Evolutionary conservation across 805 yeast species (phyloP).

Genomic region (Hermanozyma aechmeae): DNA sequence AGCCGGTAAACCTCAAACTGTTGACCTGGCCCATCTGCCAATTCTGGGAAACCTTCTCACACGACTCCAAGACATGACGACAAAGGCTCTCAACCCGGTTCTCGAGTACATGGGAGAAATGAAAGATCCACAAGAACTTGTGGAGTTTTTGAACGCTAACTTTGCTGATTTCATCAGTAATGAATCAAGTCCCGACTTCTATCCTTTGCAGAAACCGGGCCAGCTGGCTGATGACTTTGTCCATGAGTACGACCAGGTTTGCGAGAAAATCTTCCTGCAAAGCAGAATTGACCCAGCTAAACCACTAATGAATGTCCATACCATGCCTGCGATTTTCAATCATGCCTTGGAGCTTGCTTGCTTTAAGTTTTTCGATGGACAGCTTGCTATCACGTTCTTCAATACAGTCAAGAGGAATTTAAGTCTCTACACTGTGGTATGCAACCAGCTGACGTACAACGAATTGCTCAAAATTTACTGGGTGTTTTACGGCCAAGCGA

Average conservation of each 20-base stretch:
- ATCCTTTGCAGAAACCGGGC: too few relatives aligned
- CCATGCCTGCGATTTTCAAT: constrained; percentile 29
- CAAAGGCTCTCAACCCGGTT: too few relatives aligned
- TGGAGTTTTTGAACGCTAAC: too few relatives aligned
- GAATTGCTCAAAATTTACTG: constrained; percentile 26
- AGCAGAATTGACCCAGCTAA: constrained; percentile 11
- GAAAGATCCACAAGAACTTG: not conserved
- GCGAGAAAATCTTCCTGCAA: constrained; percentile 7
- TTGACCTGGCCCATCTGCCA: too few relatives aligned
- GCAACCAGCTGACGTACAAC: constrained; percentile 34
- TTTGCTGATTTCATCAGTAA: too few relatives aligned
- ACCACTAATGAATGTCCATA: constrained; percentile 22
- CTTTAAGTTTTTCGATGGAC: constrained; percentile 23
- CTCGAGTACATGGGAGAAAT: too few relatives aligned
- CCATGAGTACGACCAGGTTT: constrained; percentile 13
- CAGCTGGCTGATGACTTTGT: too few relatives aligned
- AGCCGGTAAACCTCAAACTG: too few relatives aligned
- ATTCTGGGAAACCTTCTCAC: too few relatives aligned
- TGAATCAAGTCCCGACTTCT: too few relatives aligned
- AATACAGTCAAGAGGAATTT: constrained; percentile 25
- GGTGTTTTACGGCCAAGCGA: constrained; percentile 29
- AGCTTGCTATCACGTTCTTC: constrained; percentile 25
- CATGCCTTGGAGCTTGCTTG: constrained; percentile 15
- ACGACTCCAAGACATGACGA: too few relatives aligned
- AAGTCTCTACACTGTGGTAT: constrained; percentile 20